phyloP scores from a whole-genome alignment of 768 basidiomycete genomes.

The Kwoniella pini region DNA sequence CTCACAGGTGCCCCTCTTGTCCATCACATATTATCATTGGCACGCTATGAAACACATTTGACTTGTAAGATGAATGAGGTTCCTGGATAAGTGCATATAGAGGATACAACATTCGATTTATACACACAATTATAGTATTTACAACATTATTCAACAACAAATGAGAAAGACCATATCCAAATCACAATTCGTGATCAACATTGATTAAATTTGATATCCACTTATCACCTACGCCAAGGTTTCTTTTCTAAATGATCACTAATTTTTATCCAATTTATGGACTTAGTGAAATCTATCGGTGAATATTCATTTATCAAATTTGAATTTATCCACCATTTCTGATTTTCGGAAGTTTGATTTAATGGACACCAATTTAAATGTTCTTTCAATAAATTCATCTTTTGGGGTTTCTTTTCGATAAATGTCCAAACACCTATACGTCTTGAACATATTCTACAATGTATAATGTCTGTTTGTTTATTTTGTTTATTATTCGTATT shows the following conservation, averaged over 20 bases:
- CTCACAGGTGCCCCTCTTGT: no score
- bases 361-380: constrained; percentile 46
- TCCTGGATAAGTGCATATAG: no score
- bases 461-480: constrained; percentile 31
- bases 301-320: constrained; percentile 17
- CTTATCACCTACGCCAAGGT: constrained; percentile 28
- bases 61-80: no score
- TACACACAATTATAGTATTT: no score
- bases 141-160: no score
- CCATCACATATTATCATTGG: no score
- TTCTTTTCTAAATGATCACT: constrained; percentile 37
- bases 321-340: constrained; percentile 29
- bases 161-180: no score
- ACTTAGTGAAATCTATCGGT: background rate
- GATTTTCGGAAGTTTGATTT: background rate
- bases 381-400: constrained; percentile 36
- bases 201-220: no score
- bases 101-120: no score
- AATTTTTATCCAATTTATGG: constrained; percentile 19
- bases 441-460: constrained; percentile 39
- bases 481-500: background rate
- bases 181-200: no score
- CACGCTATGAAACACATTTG: no score
- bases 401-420: background rate
- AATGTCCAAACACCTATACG: constrained; percentile 35